Base-by-base conservation (phyloP, 2,329 filamentous ascomycete genomes). In the Penicillium sp. region DNA sequence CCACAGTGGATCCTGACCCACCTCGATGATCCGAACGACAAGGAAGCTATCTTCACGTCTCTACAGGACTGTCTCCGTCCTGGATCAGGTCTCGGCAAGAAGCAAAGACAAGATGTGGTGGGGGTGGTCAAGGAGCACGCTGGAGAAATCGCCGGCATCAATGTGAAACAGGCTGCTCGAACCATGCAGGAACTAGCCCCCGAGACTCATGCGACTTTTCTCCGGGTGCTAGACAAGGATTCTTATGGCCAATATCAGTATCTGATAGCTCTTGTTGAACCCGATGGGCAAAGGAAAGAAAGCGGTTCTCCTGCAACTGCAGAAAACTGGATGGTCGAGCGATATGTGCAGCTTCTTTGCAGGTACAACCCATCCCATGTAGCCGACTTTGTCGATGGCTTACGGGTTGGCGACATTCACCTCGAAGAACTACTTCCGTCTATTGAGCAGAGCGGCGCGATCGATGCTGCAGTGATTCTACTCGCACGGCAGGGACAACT, bases 261-360 rank as follows among this genome's bases (percentile, higher is more conserved):
- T 54, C 71, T 95, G 11, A 71, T 76, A 54, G 77, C 84, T 1
- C 69, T 96, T 3, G 70, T 96, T 5, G 88, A 95, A 57, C 79
- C 76, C 20, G 57, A 65, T 9, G 62, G 67, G 37, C 57, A 62
- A 61, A 36, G 42, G 54, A n/a, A 51, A 57, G 37, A 64, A 47
- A 50, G 56, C 3, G 54, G 47, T 26, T 47, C 61, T 32, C 51
- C 54, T 27, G 60, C 40, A 28, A 41, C 47, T 30, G 52, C 60
- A 20, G 73, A 77, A 28, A 72, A 76, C 28, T 74, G 75, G 22
- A 80, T 95, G 50, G 70, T 84, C 4, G 92, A 96, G 61, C 75
- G 76, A 38, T 96, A 96, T 61, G 81, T 96, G 3, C 84, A 84
- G 52, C 76, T 98, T 15, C 89, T 96, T 81, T 98, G 93, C 65